Percentiles rank a stretch among this genome's conserved stretches.
Conservation (phyloP, 202 grass and related monocot species). For the Eragrostis tef region DNA sequence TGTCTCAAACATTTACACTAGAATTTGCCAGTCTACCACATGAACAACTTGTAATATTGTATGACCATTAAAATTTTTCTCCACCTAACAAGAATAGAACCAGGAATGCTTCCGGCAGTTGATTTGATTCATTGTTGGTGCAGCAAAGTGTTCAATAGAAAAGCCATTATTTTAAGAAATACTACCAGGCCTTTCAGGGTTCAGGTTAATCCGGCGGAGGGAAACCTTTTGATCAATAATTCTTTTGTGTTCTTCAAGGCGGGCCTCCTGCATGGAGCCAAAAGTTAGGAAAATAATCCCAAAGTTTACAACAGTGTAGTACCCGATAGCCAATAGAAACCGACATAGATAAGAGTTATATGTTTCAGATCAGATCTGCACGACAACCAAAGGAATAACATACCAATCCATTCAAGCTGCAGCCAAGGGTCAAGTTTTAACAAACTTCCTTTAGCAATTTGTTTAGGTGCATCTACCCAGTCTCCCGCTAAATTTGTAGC, state of each 20-base stretch:
- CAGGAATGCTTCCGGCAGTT: constrained; percentile 24
- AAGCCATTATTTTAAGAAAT: constrained; percentile 10
- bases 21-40: neutral
- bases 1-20: constrained; percentile 11
- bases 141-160: constrained; percentile 21
- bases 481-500: neutral
- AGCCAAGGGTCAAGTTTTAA: constrained; percentile 19
- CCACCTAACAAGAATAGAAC: constrained; percentile 20
- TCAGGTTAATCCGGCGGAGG: constrained; percentile 81
- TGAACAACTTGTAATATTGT: neutral
- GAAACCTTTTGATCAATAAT: constrained; percentile 74
- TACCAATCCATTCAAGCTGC: neutral
- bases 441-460: neutral
- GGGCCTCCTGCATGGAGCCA: constrained; percentile 69
- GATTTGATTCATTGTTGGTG: constrained; percentile 4
- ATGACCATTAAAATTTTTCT: neutral
- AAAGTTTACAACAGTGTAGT: neutral
- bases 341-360: neutral
- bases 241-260: constrained; percentile 81
- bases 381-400: constrained; percentile 28
- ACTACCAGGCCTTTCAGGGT: constrained; percentile 93
- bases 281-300: constrained; percentile 23
- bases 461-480: neutral
- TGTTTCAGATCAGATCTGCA: constrained; percentile 14
- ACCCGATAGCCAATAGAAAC: constrained; percentile 32